Evolutionary conservation across 306 rosid species (phyloP).

Genomic region (Dalbergia cultrata): DNA sequence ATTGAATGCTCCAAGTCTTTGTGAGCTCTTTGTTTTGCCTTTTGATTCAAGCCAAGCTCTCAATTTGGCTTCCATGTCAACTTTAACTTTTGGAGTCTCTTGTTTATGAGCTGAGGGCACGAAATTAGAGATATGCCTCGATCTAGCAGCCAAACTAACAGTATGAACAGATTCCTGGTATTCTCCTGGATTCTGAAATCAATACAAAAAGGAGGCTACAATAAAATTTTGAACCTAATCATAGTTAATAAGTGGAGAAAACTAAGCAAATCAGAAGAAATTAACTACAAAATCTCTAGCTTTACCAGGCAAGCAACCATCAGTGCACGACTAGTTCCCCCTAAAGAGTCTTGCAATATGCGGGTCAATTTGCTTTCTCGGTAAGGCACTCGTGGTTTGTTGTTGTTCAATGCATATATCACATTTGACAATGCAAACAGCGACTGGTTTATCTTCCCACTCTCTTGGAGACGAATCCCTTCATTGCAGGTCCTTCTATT

Average conservation of each 20-base stretch:
- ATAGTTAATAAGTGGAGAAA: slow-evolving; percentile 14
- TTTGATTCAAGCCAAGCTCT: slow-evolving; percentile 86
- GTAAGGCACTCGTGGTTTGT: slow-evolving; percentile 77
- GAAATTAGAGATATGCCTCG: slow-evolving; percentile 79
- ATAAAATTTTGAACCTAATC: slow-evolving; percentile 8
- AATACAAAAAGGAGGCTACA: slow-evolving; percentile 27
- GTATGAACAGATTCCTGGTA: slow-evolving; percentile 96
- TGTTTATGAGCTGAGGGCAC: slow-evolving; percentile 69
- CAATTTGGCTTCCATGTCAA: slow-evolving; percentile 91
- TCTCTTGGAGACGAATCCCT: slow-evolving; percentile 96
- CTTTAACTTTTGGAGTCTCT: slow-evolving; percentile 74
- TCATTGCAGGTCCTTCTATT: slow-evolving; percentile 90
- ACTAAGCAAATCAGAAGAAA: slow-evolving; percentile 3
- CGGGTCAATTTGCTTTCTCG: slow-evolving; percentile 97
- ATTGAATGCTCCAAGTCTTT: slow-evolving; percentile 54
- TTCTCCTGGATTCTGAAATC: slow-evolving; percentile 87
- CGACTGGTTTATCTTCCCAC: slow-evolving; percentile 93
- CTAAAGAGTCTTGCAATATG: slow-evolving; percentile 90
- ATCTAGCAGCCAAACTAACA: slow-evolving; percentile 90
- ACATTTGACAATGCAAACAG: slow-evolving; percentile 93
- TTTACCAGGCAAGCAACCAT: slow-evolving; percentile 97
- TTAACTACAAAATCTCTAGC: slow-evolving; percentile 21
- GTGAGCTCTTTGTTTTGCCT: slow-evolving; percentile 79
- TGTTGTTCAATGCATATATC: slow-evolving; percentile 87
- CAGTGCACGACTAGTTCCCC: slow-evolving; percentile 83